phyloP scores from a whole-genome alignment of 2,329 filamentous ascomycete species.

The Aspergillus fumigatiaffinis region DNA sequence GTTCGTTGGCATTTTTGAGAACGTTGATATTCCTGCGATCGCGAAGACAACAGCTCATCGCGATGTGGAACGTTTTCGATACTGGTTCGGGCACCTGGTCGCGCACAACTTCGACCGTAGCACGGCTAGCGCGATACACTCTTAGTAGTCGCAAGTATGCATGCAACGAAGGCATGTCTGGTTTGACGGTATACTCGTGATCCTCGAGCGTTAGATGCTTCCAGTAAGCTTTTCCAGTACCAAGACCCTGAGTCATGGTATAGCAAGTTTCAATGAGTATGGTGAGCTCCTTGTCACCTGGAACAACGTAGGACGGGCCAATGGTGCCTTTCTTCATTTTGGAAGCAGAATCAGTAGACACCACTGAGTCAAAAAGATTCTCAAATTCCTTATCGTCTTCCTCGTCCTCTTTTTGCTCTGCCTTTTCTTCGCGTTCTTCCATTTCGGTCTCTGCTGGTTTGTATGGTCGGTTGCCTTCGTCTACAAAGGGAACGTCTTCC shows the following conservation, averaged over 20 bases:
- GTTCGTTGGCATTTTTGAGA: conserved; percentile 59
- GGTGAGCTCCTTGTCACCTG: conserved; percentile 59
- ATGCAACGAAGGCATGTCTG: conserved; percentile 69
- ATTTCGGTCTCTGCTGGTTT: conserved; percentile 17
- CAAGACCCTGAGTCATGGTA: conserved; percentile 55
- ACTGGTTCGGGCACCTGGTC: conserved; percentile 45
- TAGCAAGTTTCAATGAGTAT: conserved; percentile 62
- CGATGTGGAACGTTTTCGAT: conserved; percentile 62
- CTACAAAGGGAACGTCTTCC: conserved; percentile 31
- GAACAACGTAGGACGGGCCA: conserved; percentile 37
- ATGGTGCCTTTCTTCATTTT: background rate
- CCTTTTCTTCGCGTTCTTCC: conserved; percentile 7
- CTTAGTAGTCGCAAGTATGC: conserved; percentile 65
- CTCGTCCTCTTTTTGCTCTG: conserved; percentile 15
- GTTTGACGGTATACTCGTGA: conserved; percentile 54
- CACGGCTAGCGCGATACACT: conserved; percentile 60
- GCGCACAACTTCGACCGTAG: conserved; percentile 57
- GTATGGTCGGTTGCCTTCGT: conserved; percentile 19
- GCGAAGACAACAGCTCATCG: conserved; percentile 67
- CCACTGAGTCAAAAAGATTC: conserved; percentile 34
- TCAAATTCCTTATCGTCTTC: conserved; percentile 26
- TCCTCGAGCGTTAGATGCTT: conserved; percentile 56
- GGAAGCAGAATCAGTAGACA: conserved; percentile 6
- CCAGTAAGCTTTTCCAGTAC: conserved; percentile 74
- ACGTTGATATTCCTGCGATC: conserved; percentile 73